Percentiles rank a stretch among this genome's conserved stretches.
Evolutionary conservation across 305 asterid species (phyloP).

Genomic region (Coffea humblotiana): DNA sequence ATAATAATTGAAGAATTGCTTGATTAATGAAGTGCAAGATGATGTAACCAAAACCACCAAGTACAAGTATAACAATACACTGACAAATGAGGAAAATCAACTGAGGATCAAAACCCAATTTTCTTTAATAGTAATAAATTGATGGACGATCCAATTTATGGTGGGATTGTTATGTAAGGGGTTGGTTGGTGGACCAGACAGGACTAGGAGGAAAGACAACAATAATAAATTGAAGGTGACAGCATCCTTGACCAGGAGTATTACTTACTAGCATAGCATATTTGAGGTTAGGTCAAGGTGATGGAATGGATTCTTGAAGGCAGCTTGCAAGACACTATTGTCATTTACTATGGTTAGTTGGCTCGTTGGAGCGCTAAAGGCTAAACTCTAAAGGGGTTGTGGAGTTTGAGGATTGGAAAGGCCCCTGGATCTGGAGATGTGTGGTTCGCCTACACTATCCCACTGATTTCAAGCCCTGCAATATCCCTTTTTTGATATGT

Average conservation of each 20-base stretch:
- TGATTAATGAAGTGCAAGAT: background rate
- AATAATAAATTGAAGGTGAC: conserved; percentile 7
- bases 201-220: conserved; percentile 6
- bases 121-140: background rate
- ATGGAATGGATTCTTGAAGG: background rate
- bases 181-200: conserved; percentile 7
- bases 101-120: background rate
- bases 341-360: background rate
- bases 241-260: background rate
- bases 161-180: background rate
- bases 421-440: background rate
- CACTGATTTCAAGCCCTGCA: background rate
- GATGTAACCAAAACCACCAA: background rate
- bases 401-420: background rate
- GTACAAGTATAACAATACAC: no score
- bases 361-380: background rate
- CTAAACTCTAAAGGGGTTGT: background rate
- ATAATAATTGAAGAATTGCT: background rate
- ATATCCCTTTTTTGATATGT: no score
- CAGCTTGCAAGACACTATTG: background rate
- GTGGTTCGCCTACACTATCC: background rate
- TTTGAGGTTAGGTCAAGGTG: conserved; percentile 6
- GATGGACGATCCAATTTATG: background rate
- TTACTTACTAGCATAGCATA: no score
- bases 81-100: background rate